Conservation (phyloP, 495 filamentous ascomycete genomes). For the Cercophora scortea region DNA sequence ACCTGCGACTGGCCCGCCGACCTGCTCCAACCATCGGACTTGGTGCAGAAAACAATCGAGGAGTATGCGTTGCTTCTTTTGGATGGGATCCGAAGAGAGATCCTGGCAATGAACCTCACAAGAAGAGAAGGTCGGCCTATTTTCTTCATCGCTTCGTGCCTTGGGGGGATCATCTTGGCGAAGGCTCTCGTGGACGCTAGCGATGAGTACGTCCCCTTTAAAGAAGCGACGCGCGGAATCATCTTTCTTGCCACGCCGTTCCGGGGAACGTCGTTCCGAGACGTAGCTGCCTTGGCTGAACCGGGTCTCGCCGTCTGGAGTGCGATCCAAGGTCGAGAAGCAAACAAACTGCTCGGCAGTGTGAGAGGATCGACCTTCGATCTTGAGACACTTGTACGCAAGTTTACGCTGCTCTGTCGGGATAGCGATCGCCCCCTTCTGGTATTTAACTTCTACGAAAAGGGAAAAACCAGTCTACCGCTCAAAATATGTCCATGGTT, state of each 20-base stretch:
- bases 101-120: background rate
- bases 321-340: constrained; percentile 2
- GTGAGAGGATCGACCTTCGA: constrained; percentile 9
- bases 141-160: constrained; percentile 30
- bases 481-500: constrained; percentile 13
- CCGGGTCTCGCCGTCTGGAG: constrained; percentile 10
- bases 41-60: constrained; percentile 11
- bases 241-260: constrained; percentile 28
- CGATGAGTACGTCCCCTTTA: constrained; percentile 7
- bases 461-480: constrained; percentile 7
- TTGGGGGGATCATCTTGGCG: constrained; percentile 25
- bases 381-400: constrained; percentile 8
- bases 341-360: constrained; percentile 7
- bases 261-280: constrained; percentile 19
- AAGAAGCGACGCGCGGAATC: constrained; percentile 15
- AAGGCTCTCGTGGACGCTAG: constrained; percentile 21
- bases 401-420: constrained; percentile 10
- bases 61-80: constrained; percentile 17
- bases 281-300: constrained; percentile 9
- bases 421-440: background rate
- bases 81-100: constrained; percentile 8
- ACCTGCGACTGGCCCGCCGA: constrained; percentile 22
- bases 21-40: constrained; percentile 12
- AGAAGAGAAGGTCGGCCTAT: constrained; percentile 14
- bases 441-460: constrained; percentile 1